Evolutionary conservation across 345 rosid genomes (phyloP), one percentile per base, ranked within the genome.

Genomic region (Zanthoxylum bungeanum): DNA sequence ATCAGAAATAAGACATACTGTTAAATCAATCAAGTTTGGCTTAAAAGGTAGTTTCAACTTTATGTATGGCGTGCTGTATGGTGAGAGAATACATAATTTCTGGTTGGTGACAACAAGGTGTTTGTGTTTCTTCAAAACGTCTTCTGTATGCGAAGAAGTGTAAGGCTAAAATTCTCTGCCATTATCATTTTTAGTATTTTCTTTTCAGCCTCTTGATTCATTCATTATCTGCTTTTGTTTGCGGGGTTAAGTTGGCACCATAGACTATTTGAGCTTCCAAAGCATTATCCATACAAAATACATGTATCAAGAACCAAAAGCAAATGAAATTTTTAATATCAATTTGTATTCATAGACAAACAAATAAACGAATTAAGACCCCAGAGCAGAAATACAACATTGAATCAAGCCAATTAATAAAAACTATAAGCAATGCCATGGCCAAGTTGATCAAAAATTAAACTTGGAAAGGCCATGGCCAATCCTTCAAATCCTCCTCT

Each of bases 391-490:
- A 30, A 58, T 2, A 24, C 36, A 21, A 4, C 22, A 27, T 5
- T 17, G 5, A 37, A 61, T 51, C 50, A 46, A 12, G 27, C 24
- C 5, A 68, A 52, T n/a, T 49, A 75, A 37, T 40, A 67, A 66
- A 63, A 73, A 56, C 52, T 24, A 52, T 37, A 36, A 68, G 72
- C 55, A 17, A 72, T 49, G 52, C 69, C 75, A 60, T 3, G 59
- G 8, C 46, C 34, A 67, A 44, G 1, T 33, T 16, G 33, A 70
- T 52, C 3, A 49, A 6, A 72, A 31, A 19, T 85, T 73, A 92
- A 50, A 91, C 93, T 81, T 90, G 96, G 74, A 89, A 83, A 22
- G 91, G 85, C 91, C 89, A 91, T 56, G 97, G 96, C 88, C 96
- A 93, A 69, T 89, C 85, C 76, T 86, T 88, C 86, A 87, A 56